Evolutionary conservation across 169 alveolate genomes (phyloP).

Genomic region (Cryptosporidium meleagridis): DNA sequence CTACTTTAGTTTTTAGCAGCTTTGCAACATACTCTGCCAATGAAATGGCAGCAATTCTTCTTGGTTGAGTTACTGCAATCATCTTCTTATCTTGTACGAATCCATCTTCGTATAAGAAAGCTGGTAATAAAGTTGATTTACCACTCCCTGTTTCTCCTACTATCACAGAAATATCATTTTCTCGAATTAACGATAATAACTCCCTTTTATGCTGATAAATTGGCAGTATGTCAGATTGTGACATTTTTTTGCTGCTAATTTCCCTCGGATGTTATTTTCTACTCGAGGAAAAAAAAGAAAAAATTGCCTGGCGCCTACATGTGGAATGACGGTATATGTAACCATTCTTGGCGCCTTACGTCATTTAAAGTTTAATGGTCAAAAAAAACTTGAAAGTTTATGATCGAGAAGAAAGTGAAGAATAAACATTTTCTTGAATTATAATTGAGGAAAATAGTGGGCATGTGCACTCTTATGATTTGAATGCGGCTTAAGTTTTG

Average conservation of each 20-base stretch:
- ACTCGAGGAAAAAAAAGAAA: background rate
- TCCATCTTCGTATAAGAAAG: conserved; percentile 75
- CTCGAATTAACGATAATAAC: conserved; percentile 77
- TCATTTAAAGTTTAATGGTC: background rate
- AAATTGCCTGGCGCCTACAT: conserved; percentile 23
- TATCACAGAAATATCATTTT: conserved; percentile 87
- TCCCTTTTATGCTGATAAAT: conserved; percentile 31
- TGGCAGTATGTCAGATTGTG: conserved; percentile 37
- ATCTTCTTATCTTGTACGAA: conserved; percentile 75
- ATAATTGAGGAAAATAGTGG: background rate
- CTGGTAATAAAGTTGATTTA: conserved; percentile 83
- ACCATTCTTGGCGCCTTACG: background rate
- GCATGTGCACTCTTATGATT: background rate
- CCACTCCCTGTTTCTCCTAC: conserved; percentile 97
- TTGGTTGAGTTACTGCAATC: conserved; percentile 90
- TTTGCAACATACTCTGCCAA: conserved; percentile 89
- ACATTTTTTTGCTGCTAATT: conserved; percentile 16
- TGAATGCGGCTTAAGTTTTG: no score
- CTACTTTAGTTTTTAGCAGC: conserved; percentile 86
- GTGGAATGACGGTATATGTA: conserved; percentile 23
- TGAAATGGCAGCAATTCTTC: conserved; percentile 93
- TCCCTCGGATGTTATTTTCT: background rate
- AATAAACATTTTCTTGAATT: background rate
- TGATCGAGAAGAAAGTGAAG: background rate
- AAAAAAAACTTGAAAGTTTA: background rate